Conservation (phyloP, 1,284 basidiomycete species). For the Heterobasidion irregulare region DNA sequence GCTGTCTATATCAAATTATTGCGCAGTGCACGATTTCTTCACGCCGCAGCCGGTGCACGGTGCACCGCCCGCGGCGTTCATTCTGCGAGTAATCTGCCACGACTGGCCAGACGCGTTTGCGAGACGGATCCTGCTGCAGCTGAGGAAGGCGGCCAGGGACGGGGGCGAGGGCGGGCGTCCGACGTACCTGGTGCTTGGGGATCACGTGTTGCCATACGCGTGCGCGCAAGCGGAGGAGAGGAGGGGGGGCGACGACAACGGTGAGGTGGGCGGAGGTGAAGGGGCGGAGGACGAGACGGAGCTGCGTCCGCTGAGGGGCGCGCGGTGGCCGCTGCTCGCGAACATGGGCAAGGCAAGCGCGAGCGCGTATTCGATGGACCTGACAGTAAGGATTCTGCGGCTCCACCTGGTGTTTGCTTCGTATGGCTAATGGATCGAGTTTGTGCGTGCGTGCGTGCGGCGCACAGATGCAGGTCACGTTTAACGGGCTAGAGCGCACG, state of each 20-base stretch:
- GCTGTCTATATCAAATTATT: neutral
- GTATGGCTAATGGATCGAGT: neutral
- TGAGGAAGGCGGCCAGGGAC: constrained; percentile 21
- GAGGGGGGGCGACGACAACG: neutral
- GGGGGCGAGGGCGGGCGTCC: constrained; percentile 12
- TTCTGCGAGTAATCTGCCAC: constrained; percentile 63
- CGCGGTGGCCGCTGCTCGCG: constrained; percentile 47
- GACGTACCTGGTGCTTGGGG: constrained; percentile 58
- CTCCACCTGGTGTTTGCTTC: neutral
- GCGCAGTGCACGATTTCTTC: constrained; percentile 63
- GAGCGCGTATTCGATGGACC: constrained; percentile 65
- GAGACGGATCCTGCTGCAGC: constrained; percentile 25
- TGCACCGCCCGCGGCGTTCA: constrained; percentile 42
- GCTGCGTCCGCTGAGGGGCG: constrained; percentile 36
- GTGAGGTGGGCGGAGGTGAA: neutral
- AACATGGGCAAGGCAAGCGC: constrained; percentile 67
- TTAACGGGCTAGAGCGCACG: constrained; percentile 67
- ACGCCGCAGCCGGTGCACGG: constrained; percentile 40
- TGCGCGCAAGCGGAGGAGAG: constrained; percentile 23
- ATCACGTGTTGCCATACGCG: constrained; percentile 60
- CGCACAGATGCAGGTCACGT: constrained; percentile 58
- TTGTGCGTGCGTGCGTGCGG: neutral
- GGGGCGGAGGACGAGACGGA: constrained; percentile 8
- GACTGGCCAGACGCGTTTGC: constrained; percentile 65
- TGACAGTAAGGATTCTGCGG: constrained; percentile 38